Base-by-base conservation (phyloP, 1,284 basidiomycete genomes). In the Cutaneotrichosporon cutaneum region DNA sequence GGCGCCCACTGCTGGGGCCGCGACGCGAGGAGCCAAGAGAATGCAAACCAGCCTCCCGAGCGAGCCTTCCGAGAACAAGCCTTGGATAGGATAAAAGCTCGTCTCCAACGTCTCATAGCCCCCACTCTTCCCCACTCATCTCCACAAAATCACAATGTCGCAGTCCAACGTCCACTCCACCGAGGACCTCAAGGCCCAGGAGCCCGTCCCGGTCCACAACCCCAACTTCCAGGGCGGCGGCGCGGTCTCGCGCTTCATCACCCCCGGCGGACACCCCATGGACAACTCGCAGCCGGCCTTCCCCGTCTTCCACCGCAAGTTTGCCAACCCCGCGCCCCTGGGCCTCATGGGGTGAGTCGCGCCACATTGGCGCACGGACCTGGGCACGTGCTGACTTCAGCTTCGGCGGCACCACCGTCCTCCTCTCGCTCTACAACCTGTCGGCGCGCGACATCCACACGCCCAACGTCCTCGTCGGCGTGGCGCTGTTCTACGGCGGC, bases 401-500 rank as follows among this genome's bases (percentile, higher is more conserved):
- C 36, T 83, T 82, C 68, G 82, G 82, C 33, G 81, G 80, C 5
- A 84, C 83, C 21, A 84, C 83, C 4, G 82, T 83, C 61, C 72
- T 84, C 24, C 77, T 85, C 8, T 83, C 82, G 22, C 64, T 81
- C 52, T 72, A 73, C 71, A 82, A 80, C 68, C 71, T 81, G 55
- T 59, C 66, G 2, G 69, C 80, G 0, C 72, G 80, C 32, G 73
- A 72, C 27, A 74, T 82, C 54, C 68, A 69, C 72, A 82, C 56
- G 77, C 86, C 39, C 81, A 94, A 94, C 72, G 85, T 89, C 57
- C 85, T 94, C 66, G 83, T 94, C 63, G 90, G 90, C 66, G 89
- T 93, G 86, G 90, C 90, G 4, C 75, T 90, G 63, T 22, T 52
- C 45, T 86, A 85, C 65, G 93, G 93, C 59, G 94, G 94, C 63